Evolutionary conservation across 2,329 filamentous ascomycete species (phyloP).

Genomic region (Blumeria graminis): DNA sequence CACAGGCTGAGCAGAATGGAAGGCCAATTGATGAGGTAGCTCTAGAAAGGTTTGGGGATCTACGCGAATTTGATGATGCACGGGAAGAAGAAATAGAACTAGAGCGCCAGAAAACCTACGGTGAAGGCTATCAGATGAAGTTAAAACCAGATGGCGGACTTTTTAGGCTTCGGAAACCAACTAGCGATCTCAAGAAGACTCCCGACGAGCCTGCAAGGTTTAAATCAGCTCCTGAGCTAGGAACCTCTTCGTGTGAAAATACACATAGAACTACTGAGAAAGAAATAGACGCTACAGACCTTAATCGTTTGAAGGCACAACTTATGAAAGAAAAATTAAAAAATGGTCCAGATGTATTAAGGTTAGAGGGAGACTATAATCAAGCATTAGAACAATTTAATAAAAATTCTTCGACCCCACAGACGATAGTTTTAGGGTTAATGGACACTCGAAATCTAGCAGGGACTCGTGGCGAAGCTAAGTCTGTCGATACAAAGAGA

Average conservation of each 20-base stretch:
- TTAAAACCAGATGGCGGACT: slow-evolving; percentile 74
- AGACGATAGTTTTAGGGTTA: slow-evolving; percentile 57
- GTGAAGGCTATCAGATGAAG: slow-evolving; percentile 61
- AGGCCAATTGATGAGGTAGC: slow-evolving; percentile 62
- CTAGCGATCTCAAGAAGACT: background rate
- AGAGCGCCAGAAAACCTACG: slow-evolving; percentile 61
- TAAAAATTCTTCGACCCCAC: slow-evolving; percentile 27
- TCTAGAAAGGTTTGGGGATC: slow-evolving; percentile 52
- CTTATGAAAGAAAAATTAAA: slow-evolving; percentile 90
- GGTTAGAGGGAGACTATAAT: slow-evolving; percentile 64
- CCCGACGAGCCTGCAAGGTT: background rate
- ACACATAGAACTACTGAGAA: background rate
- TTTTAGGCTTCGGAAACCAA: slow-evolving; percentile 43
- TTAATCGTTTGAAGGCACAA: slow-evolving; percentile 79
- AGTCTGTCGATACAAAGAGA: slow-evolving; percentile 51
- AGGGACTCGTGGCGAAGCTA: slow-evolving; percentile 48
- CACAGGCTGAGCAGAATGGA: slow-evolving; percentile 48
- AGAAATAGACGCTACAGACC: slow-evolving; percentile 45
- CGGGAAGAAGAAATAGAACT: slow-evolving; percentile 82
- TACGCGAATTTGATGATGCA: slow-evolving; percentile 76
- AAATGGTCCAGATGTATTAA: slow-evolving; percentile 5
- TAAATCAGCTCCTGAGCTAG: background rate
- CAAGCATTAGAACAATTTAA: slow-evolving; percentile 40
- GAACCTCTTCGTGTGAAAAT: background rate
- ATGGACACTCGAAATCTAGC: slow-evolving; percentile 83